These are phyloP conservation scores for Tetrastigma voinierianum DNA, from an alignment of 164 flowering plant genomes.

Conservation along the genomic window DNA sequence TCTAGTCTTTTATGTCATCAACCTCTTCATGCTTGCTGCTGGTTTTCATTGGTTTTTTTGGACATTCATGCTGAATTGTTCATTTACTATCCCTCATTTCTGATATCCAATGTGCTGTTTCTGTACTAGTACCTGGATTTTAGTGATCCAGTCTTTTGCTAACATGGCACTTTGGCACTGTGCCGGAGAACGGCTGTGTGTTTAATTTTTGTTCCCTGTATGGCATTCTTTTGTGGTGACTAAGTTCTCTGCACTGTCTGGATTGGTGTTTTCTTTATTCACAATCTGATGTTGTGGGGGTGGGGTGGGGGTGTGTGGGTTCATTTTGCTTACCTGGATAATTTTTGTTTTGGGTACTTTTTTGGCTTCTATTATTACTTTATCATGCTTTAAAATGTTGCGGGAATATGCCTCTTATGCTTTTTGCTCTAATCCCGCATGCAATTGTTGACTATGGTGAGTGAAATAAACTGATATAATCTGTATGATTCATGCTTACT, in stretches of 20 bases:
- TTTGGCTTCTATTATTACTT: conserved; percentile 15
- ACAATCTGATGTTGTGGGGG: background rate
- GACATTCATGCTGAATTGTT: background rate
- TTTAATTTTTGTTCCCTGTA: too few species aligned
- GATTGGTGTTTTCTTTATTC: background rate
- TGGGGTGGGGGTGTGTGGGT: too few species aligned
- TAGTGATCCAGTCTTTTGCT: too few species aligned
- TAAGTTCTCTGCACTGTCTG: too few species aligned
- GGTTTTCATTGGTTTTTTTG: background rate
- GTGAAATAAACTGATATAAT: conserved; percentile 6
- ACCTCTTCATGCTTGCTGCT: background rate
- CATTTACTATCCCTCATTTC: background rate
- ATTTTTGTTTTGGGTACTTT: conserved; percentile 6
- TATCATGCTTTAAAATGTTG: conserved; percentile 7
- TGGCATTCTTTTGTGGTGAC: background rate
- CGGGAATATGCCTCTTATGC: background rate
- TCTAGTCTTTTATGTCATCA: background rate
- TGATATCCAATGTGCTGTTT: background rate
- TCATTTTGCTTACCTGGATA: conserved; percentile 1
- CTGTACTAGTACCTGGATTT: background rate
- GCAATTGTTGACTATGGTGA: conserved; percentile 19
- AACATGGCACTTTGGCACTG: too few species aligned
- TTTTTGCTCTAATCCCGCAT: conserved; percentile 5
- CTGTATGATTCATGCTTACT: conserved; percentile 6
- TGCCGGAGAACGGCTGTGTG: too few species aligned